phyloP scores from a whole-genome alignment of 1,284 basidiomycete species.

The Crepidotus sp. region DNA sequence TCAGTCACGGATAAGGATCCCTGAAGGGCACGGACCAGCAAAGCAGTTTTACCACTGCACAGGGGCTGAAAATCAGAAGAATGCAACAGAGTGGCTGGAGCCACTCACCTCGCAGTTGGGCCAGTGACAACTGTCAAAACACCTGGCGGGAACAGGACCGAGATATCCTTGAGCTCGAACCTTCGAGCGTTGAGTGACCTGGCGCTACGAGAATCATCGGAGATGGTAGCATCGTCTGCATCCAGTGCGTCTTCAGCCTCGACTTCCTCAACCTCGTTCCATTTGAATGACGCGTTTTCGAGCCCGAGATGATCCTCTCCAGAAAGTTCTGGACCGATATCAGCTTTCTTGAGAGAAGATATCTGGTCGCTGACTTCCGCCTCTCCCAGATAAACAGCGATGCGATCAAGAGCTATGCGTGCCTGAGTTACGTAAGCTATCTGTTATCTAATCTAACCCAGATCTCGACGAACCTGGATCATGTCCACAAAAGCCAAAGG shows the following conservation, averaged over 20 bases:
- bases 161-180: constrained; percentile 29
- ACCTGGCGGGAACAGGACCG: constrained; percentile 14
- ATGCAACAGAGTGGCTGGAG: too few relatives aligned
- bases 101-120: constrained; percentile 38
- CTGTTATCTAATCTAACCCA: not conserved
- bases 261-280: constrained; percentile 37
- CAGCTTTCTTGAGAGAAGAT: constrained; percentile 37
- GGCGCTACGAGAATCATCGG: not conserved
- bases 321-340: constrained; percentile 15
- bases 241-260: not conserved
- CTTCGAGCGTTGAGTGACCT: constrained; percentile 16
- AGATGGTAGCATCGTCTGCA: not conserved
- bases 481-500: constrained; percentile 4
- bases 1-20: constrained; percentile 3
- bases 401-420: constrained; percentile 57
- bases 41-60: constrained; percentile 59
- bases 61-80: not conserved
- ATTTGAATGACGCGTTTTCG: constrained; percentile 46
- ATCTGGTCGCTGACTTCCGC: constrained; percentile 57
- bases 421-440: constrained; percentile 29
- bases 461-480: constrained; percentile 2
- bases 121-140: constrained; percentile 15
- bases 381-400: constrained; percentile 60
- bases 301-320: constrained; percentile 38
- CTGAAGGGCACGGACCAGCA: constrained; percentile 38